Evolutionary conservation across 2,329 filamentous ascomycete species (phyloP).

Genomic region (Scortechinia acanthostroma): DNA sequence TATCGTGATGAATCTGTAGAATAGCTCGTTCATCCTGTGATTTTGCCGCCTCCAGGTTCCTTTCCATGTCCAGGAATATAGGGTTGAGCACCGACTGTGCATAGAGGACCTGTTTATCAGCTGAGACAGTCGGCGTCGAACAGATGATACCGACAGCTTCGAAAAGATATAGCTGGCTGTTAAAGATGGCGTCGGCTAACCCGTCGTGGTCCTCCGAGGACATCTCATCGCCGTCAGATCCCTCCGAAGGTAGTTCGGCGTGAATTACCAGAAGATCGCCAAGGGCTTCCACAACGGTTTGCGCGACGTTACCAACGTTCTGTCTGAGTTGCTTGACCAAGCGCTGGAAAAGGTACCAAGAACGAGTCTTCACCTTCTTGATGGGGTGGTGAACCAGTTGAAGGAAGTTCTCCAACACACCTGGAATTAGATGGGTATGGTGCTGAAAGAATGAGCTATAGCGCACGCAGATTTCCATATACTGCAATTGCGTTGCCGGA

Average conservation of each 20-base stretch:
- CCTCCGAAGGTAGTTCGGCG: conserved; percentile 70
- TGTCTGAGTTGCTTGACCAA: conserved; percentile 81
- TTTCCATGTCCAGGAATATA: conserved; percentile 82
- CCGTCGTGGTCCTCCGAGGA: conserved; percentile 88
- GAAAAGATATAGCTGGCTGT: conserved; percentile 84
- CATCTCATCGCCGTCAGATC: conserved; percentile 80
- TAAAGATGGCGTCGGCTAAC: conserved; percentile 84
- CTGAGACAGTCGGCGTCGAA: conserved; percentile 69
- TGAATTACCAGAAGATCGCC: conserved; percentile 83
- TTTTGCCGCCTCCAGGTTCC: conserved; percentile 69
- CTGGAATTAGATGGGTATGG: conserved; percentile 73
- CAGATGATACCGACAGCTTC: conserved; percentile 91
- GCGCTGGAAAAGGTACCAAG: conserved; percentile 94
- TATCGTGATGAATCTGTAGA: conserved; percentile 89
- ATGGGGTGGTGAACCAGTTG: conserved; percentile 82
- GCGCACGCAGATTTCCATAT: conserved; percentile 96
- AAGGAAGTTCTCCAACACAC: conserved; percentile 85
- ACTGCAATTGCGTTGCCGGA: conserved; percentile 86
- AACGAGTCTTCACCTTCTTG: conserved; percentile 78
- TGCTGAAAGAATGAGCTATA: conserved; percentile 90
- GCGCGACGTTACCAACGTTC: conserved; percentile 81
- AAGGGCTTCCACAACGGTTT: conserved; percentile 85
- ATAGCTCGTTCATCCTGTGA: conserved; percentile 74
- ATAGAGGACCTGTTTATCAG: conserved; percentile 81
- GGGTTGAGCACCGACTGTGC: conserved; percentile 83